Percentiles rank a stretch among this genome's conserved stretches.
These are phyloP conservation scores for Lachancea lanzarotensis DNA, from an alignment of 805 yeast genomes.

Conservation along the genomic window DNA sequence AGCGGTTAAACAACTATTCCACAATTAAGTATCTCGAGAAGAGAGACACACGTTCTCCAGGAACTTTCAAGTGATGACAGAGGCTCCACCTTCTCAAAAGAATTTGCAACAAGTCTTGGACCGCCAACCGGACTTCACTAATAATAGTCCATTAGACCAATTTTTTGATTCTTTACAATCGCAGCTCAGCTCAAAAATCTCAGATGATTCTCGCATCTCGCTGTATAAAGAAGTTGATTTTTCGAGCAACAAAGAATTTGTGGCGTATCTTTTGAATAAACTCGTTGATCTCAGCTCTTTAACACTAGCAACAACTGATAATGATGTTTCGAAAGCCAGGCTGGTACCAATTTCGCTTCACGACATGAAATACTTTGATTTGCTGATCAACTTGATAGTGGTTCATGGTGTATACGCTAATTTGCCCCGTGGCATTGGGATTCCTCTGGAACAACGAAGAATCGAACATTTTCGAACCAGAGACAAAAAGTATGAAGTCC, in stretches of 20 bases:
- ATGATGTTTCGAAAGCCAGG: conserved; percentile 16
- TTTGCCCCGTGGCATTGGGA: conserved; percentile 49
- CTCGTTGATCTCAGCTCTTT: conserved; percentile 12
- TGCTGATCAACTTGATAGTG: conserved; percentile 55
- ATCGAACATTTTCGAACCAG: conserved; percentile 41
- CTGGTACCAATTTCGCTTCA: conserved; percentile 65
- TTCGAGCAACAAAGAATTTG: conserved; percentile 17
- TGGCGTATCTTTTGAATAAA: conserved; percentile 13
- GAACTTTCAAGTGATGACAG: background rate
- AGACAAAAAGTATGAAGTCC: conserved; percentile 23
- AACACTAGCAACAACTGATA: conserved; percentile 1
- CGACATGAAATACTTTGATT: conserved; percentile 72
- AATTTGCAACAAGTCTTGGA: conserved; percentile 13
- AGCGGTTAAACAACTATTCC: too few relatives aligned
- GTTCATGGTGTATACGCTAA: conserved; percentile 67
- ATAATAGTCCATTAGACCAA: conserved; percentile 32
- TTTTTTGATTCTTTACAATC: conserved; percentile 22
- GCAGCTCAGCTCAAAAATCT: conserved; percentile 14
- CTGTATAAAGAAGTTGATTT: conserved; percentile 14
- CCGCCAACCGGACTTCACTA: conserved; percentile 27
- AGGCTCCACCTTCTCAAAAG: background rate
- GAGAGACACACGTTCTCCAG: too few relatives aligned
- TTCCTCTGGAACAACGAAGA: conserved; percentile 56
- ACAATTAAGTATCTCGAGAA: too few relatives aligned
- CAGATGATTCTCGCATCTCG: conserved; percentile 1